Conservation (phyloP, 345 rosid genomes). For the Cochlearia excelsa region DNA sequence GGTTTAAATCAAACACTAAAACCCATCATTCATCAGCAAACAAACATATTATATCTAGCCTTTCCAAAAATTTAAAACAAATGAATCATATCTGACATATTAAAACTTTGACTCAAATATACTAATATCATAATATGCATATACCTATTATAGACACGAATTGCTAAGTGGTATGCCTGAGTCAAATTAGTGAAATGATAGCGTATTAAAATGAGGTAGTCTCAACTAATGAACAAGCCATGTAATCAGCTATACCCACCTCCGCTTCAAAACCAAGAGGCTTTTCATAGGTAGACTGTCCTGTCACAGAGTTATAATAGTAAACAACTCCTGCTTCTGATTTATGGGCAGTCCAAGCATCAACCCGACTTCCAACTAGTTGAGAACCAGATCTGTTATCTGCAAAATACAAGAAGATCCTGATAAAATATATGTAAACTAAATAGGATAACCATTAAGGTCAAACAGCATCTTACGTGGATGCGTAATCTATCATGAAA, state of each 20-base stretch:
- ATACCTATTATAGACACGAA: constrained; percentile 5
- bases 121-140: neutral
- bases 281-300: constrained; percentile 84
- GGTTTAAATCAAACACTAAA: constrained; percentile 3
- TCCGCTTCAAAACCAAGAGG: constrained; percentile 74
- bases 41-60: neutral
- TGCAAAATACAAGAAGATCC: constrained; percentile 41
- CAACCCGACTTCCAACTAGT: constrained; percentile 45
- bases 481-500: constrained; percentile 69
- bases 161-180: constrained; percentile 5
- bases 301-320: constrained; percentile 86
- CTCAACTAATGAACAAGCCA: constrained; percentile 21
- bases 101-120: neutral
- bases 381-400: constrained; percentile 51
- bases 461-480: constrained; percentile 59
- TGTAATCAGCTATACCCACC: constrained; percentile 47
- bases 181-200: neutral
- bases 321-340: constrained; percentile 72
- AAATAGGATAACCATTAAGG: constrained; percentile 39
- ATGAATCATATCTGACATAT: neutral
- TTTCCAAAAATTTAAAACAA: neutral
- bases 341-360: constrained; percentile 95
- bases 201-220: neutral
- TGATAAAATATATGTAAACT: constrained; percentile 42
- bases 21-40: constrained; percentile 9